Evolutionary conservation across 371 early-diverging fungal species (phyloP).

Genomic region (Rhizopus sp.): DNA sequence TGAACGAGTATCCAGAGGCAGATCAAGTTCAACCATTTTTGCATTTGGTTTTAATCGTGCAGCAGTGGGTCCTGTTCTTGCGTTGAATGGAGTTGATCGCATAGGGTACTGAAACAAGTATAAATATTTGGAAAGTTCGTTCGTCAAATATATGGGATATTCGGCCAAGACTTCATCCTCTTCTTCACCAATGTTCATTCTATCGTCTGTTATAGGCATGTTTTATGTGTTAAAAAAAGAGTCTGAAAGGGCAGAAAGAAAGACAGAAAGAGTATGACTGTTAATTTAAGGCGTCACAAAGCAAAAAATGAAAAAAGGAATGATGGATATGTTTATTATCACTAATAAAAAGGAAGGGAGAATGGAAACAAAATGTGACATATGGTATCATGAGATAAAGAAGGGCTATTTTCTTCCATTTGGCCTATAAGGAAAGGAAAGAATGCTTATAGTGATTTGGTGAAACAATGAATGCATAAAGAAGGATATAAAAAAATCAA

Average conservation of each 20-base stretch:
- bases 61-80: conserved; percentile 51
- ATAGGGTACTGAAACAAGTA: conserved; percentile 88
- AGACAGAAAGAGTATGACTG: not conserved
- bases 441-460: no score
- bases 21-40: conserved; percentile 82
- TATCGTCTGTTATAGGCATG: not conserved
- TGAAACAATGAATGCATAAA: no score
- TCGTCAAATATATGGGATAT: conserved; percentile 77
- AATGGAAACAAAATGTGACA: no score
- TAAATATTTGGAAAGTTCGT: conserved; percentile 66
- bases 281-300: no score
- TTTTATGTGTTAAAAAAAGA: not conserved
- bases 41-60: conserved; percentile 84
- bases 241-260: not conserved
- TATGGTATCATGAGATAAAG: no score
- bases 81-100: conserved; percentile 54
- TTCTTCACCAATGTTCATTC: conserved; percentile 22
- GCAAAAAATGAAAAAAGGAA: no score
- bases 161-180: conserved; percentile 79
- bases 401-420: no score
- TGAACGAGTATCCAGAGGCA: conserved; percentile 75
- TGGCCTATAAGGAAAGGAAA: no score
- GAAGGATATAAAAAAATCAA: no score
- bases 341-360: no score
- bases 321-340: no score